Evolutionary conservation across 2,329 filamentous ascomycete genomes (phyloP).

Genomic region (Talaromyces marneffei): DNA sequence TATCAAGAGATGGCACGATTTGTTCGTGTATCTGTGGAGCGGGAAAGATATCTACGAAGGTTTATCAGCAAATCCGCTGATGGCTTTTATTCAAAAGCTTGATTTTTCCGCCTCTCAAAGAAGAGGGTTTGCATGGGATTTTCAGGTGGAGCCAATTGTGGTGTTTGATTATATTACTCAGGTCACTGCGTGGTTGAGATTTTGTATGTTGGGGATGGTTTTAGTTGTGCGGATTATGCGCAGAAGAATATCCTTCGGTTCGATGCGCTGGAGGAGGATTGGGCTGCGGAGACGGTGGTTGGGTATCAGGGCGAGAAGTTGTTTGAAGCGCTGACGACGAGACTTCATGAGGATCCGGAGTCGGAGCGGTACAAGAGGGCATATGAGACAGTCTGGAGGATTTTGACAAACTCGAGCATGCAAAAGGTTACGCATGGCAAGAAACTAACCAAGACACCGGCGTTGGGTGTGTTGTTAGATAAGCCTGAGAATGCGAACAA

Average conservation of each 20-base stretch:
- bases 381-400: slow-evolving; percentile 22
- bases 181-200: slow-evolving; percentile 34
- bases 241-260: slow-evolving; percentile 25
- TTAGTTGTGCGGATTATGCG: slow-evolving; percentile 28
- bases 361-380: slow-evolving; percentile 26
- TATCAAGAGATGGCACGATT: slow-evolving; percentile 41
- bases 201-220: slow-evolving; percentile 28
- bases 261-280: slow-evolving; percentile 21
- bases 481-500: slow-evolving; percentile 20
- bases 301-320: slow-evolving; percentile 25
- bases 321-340: slow-evolving; percentile 23
- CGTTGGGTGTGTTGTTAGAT: slow-evolving; percentile 26
- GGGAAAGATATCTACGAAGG: slow-evolving; percentile 29
- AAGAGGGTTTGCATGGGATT: slow-evolving; percentile 11
- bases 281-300: slow-evolving; percentile 20
- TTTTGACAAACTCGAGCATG: slow-evolving; percentile 22
- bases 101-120: slow-evolving; percentile 7
- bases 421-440: slow-evolving; percentile 28
- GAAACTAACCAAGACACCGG: slow-evolving; percentile 18
- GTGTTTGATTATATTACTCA: slow-evolving; percentile 36
- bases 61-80: slow-evolving; percentile 24
- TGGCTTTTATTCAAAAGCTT: slow-evolving; percentile 9
- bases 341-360: slow-evolving; percentile 21
- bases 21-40: slow-evolving; percentile 35
- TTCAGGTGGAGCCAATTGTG: slow-evolving; percentile 19